Percentiles rank a stretch among this genome's conserved stretches.
Conservation (phyloP, 192 early-diverging fungal species). For the Dissophora globulifera region DNA sequence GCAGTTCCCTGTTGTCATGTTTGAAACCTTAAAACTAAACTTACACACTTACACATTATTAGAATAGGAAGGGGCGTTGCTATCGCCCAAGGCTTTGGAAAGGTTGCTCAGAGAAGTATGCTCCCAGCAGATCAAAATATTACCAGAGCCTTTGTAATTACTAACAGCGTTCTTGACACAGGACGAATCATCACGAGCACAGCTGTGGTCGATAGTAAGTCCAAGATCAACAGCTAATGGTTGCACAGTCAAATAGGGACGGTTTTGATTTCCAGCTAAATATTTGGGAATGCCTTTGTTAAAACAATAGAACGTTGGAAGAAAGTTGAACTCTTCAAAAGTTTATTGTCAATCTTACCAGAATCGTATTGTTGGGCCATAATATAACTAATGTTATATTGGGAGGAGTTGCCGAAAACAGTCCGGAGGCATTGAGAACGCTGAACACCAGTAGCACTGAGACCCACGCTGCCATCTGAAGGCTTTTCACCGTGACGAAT, state of each 20-base stretch:
- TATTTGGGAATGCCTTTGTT: no score
- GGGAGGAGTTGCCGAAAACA: slow-evolving; percentile 16
- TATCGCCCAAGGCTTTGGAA: slow-evolving; percentile 14
- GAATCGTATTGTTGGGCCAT: slow-evolving; percentile 28
- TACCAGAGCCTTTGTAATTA: slow-evolving; percentile 22
- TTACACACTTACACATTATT: slow-evolving; percentile 18
- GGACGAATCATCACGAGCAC: slow-evolving; percentile 8
- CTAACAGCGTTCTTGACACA: slow-evolving; percentile 30
- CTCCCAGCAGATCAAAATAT: slow-evolving; percentile 34
- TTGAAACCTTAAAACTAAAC: no score
- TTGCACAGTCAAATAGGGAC: slow-evolving; percentile 18
- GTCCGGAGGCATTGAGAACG: slow-evolving; percentile 22
- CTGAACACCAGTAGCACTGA: slow-evolving; percentile 20
- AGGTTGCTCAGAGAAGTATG: slow-evolving; percentile 16
- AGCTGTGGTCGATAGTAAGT: slow-evolving; percentile 13
- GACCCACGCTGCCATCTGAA: slow-evolving; percentile 23
- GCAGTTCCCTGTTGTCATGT: no score
- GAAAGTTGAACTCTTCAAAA: no score
- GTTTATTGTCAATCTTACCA: no score
- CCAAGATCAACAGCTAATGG: slow-evolving; percentile 32
- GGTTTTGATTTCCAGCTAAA: slow-evolving; percentile 18
- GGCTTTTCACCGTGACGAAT: slow-evolving; percentile 32
- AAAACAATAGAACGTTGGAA: no score
- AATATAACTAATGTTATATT: slow-evolving; percentile 29
- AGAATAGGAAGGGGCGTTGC: slow-evolving; percentile 15